A percentile compares a stretch with the other conserved stretches of the same genome.
Conservation (phyloP, 768 basidiomycete genomes). For the Pleurotus platypus region DNA sequence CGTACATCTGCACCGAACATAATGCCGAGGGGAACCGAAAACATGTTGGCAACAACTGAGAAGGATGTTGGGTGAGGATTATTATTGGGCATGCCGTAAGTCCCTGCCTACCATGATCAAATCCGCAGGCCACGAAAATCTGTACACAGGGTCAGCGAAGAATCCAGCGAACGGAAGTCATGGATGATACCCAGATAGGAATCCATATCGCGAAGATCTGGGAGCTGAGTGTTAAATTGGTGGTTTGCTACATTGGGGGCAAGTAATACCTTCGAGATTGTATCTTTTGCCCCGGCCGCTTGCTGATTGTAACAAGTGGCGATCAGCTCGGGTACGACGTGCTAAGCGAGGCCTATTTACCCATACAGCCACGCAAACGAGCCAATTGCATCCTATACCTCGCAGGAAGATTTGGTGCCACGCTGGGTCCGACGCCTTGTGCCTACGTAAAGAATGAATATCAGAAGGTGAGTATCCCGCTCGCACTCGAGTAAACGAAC, state of each 20-base stretch:
- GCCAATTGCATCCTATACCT: slow-evolving; percentile 77
- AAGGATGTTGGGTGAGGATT: too few relatives aligned
- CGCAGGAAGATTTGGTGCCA: slow-evolving; percentile 75
- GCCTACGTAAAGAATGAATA: slow-evolving; percentile 26
- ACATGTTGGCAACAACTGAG: slow-evolving; percentile 74
- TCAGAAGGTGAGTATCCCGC: not conserved
- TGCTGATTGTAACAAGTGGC: slow-evolving; percentile 38
- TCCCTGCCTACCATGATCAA: slow-evolving; percentile 56
- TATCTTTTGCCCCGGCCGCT: slow-evolving; percentile 65
- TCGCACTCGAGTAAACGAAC: slow-evolving; percentile 32
- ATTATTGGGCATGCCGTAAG: too few relatives aligned
- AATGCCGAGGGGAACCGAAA: slow-evolving; percentile 65
- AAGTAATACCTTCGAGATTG: slow-evolving; percentile 54
- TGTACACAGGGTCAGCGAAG: slow-evolving; percentile 16
- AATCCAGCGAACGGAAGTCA: not conserved
- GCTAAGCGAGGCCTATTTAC: slow-evolving; percentile 32
- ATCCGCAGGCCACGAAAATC: slow-evolving; percentile 70
- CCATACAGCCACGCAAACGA: slow-evolving; percentile 73
- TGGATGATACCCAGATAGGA: slow-evolving; percentile 60
- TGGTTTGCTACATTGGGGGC: not conserved
- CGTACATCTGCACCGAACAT: slow-evolving; percentile 66
- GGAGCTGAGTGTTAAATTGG: not conserved
- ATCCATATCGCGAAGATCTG: slow-evolving; percentile 66
- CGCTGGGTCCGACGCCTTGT: slow-evolving; percentile 59
- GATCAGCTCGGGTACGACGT: not conserved